These are phyloP conservation scores for Dysphania ambrosioides DNA, from an alignment of 148 eudicot genomes.

Conservation along the genomic window DNA sequence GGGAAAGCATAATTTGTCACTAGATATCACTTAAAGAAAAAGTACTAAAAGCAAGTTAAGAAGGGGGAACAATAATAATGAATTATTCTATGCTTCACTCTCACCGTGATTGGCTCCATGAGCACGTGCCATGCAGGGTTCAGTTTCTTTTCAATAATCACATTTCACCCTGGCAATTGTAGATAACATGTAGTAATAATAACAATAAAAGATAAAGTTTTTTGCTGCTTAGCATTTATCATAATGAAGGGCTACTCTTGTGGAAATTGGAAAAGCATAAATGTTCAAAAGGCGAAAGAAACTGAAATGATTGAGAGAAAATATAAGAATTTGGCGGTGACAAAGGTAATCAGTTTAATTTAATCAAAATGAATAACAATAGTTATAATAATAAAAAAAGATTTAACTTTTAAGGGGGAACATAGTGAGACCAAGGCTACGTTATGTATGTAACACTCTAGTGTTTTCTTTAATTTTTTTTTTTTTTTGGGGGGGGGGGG, in stretches of 20 bases:
- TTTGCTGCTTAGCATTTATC: neutral
- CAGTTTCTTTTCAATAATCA: neutral
- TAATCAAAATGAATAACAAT: constrained; percentile 27
- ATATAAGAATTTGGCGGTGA: constrained; percentile 37
- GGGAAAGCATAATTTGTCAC: no score
- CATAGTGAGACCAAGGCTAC: no score
- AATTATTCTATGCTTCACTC: constrained; percentile 5
- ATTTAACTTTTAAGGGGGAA: no score
- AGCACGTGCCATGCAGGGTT: constrained; percentile 18
- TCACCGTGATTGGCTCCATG: constrained; percentile 35
- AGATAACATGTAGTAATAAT: constrained; percentile 22
- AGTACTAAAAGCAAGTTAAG: no score
- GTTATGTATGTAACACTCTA: no score
- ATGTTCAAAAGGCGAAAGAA: constrained; percentile 2
- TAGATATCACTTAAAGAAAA: no score
- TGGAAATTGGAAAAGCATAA: constrained; percentile 13
- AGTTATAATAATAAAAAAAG: no score
- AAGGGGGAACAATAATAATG: constrained; percentile 9
- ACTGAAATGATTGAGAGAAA: constrained; percentile 19
- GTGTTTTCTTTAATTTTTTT: no score
- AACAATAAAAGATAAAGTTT: neutral
- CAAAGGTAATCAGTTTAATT: constrained; percentile 16
- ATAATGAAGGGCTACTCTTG: neutral
- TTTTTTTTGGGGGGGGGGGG: no score
- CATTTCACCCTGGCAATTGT: constrained; percentile 14